These are phyloP conservation scores for Trichoderma polysporum DNA, from an alignment of 2,329 filamentous ascomycete species.

Conservation along the genomic window DNA sequence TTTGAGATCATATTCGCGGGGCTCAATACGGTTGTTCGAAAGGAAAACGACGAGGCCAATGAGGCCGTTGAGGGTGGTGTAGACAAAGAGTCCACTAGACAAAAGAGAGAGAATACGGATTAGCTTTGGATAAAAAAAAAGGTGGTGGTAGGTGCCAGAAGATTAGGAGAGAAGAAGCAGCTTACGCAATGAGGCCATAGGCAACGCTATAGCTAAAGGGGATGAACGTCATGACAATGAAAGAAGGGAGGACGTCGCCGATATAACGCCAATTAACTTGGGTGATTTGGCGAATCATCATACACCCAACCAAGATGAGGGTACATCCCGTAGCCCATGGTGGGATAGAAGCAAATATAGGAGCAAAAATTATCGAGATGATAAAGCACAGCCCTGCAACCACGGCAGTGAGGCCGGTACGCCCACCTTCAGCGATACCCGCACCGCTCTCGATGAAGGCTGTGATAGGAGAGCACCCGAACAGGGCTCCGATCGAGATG, in stretches of 20 bases:
- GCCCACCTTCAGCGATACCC: conserved; percentile 72
- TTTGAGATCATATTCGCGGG: conserved; percentile 54
- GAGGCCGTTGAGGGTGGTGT: conserved; percentile 50
- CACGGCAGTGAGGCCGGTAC: conserved; percentile 71
- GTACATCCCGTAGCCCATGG: conserved; percentile 77
- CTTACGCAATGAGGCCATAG: conserved; percentile 71
- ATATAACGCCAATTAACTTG: conserved; percentile 77
- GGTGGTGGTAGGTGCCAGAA: too few relatives aligned
- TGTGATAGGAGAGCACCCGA: conserved; percentile 70
- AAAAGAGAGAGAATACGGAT: not conserved
- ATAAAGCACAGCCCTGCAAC: conserved; percentile 69
- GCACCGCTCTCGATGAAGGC: conserved; percentile 75
- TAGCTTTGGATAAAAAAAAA: not conserved
- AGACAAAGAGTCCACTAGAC: conserved; percentile 52
- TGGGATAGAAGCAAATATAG: conserved; percentile 73
- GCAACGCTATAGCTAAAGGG: conserved; percentile 78
- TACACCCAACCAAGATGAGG: conserved; percentile 69
- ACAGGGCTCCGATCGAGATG: conserved; percentile 68
- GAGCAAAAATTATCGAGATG: conserved; percentile 71
- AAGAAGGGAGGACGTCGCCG: conserved; percentile 72
- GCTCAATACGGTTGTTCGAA: conserved; percentile 45
- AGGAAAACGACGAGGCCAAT: conserved; percentile 47
- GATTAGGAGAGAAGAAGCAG: conserved; percentile 20
- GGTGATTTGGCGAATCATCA: conserved; percentile 75
- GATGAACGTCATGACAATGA: conserved; percentile 72